Percentiles rank a stretch among this genome's conserved stretches.
Conservation (phyloP, 257 asterid species). For the Solanum sitiens region DNA sequence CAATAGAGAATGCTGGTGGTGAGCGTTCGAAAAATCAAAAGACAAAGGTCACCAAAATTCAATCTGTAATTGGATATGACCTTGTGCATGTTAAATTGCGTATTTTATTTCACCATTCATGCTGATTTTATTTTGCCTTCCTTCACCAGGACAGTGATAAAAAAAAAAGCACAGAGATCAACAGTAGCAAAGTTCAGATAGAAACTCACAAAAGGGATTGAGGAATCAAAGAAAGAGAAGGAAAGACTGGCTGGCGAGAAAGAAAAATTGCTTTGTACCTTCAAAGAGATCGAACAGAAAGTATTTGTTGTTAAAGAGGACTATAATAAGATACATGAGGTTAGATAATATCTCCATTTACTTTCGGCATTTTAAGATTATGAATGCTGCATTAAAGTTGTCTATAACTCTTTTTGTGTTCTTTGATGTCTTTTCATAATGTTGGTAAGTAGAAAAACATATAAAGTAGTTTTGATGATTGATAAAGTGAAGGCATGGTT, state of each 20-base stretch:
- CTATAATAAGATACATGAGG: constrained; percentile 69
- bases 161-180: constrained; percentile 55
- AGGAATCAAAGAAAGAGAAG: constrained; percentile 63
- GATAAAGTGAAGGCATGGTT: too few relatives aligned
- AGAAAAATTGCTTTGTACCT: constrained; percentile 37
- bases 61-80: constrained; percentile 43
- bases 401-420: background rate
- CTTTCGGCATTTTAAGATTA: background rate
- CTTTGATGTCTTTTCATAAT: background rate
- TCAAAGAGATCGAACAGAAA: constrained; percentile 69
- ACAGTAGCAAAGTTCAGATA: constrained; percentile 64
- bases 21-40: constrained; percentile 35
- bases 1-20: constrained; percentile 96
- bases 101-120: background rate
- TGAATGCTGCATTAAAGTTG: background rate
- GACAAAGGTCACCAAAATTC: constrained; percentile 49
- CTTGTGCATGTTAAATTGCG: background rate
- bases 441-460: too few relatives aligned
- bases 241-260: constrained; percentile 55
- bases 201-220: constrained; percentile 75
- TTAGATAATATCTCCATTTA: background rate
- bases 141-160: constrained; percentile 59
- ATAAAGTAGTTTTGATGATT: too few relatives aligned
- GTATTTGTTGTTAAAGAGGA: constrained; percentile 78
- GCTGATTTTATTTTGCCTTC: background rate